phyloP scores from a whole-genome alignment of 352 stramenopile genomes.

The Blastocystis sp. region DNA sequence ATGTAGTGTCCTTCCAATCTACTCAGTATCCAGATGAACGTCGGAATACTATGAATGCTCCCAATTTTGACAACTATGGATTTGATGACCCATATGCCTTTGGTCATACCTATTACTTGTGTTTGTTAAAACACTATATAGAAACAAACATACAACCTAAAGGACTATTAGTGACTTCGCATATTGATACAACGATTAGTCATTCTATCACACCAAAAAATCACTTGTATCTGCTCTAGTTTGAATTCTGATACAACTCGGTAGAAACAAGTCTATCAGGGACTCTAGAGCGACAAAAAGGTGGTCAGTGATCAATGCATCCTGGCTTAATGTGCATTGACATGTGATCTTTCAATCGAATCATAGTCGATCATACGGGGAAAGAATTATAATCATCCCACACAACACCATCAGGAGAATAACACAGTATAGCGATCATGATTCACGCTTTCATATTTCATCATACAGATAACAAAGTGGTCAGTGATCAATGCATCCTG shows the following conservation, averaged over 20 bases:
- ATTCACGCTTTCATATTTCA: constrained; percentile 49
- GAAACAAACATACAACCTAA: constrained; percentile 37
- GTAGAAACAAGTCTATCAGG: neutral
- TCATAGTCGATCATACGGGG: constrained; percentile 63
- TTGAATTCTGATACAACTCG: neutral
- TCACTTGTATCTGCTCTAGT: constrained; percentile 38
- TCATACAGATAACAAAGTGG: constrained; percentile 58
- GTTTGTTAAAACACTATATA: constrained; percentile 43
- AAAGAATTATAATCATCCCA: constrained; percentile 64
- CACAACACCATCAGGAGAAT: constrained; percentile 60
- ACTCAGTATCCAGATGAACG: too few species aligned
- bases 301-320: constrained; percentile 56
- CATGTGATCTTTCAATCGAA: constrained; percentile 61
- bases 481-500: constrained; percentile 58
- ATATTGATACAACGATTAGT: constrained; percentile 42
- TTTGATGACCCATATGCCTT: neutral
- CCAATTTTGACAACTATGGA: neutral
- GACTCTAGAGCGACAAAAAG: constrained; percentile 29
- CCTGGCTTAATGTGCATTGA: constrained; percentile 61
- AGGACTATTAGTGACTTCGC: constrained; percentile 56
- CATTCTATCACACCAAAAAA: constrained; percentile 55
- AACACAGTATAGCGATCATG: constrained; percentile 63
- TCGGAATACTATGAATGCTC: neutral
- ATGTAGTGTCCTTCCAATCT: neutral
- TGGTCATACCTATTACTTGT: neutral